These are phyloP conservation scores for Candida pseudoviswanathii DNA, from an alignment of 1,139 yeast genomes.

Conservation along the genomic window DNA sequence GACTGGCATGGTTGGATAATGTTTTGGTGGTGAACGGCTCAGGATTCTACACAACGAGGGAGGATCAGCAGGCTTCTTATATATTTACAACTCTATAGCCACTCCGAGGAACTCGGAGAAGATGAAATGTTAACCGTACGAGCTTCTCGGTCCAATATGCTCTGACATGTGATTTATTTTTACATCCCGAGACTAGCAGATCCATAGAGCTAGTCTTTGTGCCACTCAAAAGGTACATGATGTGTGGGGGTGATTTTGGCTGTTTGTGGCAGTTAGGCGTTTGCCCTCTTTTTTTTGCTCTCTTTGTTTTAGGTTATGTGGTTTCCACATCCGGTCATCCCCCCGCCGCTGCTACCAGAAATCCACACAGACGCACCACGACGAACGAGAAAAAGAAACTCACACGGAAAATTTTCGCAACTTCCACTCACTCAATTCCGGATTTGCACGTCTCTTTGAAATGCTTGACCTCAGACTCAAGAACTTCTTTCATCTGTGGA, in stretches of 20 bases:
- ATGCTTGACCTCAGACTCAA: slow-evolving; percentile 47
- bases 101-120: slow-evolving; percentile 4
- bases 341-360: background rate
- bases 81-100: background rate
- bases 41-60: no score
- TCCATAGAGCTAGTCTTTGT: background rate
- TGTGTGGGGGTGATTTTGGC: no score
- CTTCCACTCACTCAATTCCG: slow-evolving; percentile 7
- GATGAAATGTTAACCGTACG: background rate
- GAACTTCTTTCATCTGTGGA: slow-evolving; percentile 43
- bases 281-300: background rate
- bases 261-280: background rate
- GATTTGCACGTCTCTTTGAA: slow-evolving; percentile 23
- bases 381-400: background rate
- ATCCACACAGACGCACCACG: background rate
- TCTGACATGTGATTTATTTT: background rate
- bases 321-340: background rate
- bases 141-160: background rate
- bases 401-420: background rate
- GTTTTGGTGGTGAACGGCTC: no score
- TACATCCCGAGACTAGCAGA: background rate
- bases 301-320: background rate
- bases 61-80: background rate
- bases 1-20: slow-evolving; percentile 7
- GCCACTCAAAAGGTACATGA: background rate